Conservation (phyloP, 306 rosid genomes). For the Glycine soja region DNA sequence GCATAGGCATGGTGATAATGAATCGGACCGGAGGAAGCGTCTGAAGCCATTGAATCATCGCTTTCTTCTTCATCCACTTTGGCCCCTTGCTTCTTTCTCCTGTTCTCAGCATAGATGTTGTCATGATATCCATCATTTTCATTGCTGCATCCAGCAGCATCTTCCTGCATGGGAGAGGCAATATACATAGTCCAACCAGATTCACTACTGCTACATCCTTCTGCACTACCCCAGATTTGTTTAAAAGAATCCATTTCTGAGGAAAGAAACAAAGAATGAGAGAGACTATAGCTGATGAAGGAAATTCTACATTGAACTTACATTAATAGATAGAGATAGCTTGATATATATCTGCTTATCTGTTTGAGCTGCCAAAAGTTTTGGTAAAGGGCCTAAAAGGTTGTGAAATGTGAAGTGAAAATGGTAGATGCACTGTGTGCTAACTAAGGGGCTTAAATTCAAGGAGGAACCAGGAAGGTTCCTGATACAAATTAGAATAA, state of each 20-base stretch:
- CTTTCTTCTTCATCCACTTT: slow-evolving; percentile 62
- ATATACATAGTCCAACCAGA: slow-evolving; percentile 92
- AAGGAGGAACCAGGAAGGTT: slow-evolving; percentile 57
- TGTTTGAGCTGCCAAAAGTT: slow-evolving; percentile 43
- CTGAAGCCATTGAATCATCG: slow-evolving; percentile 91
- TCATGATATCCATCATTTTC: slow-evolving; percentile 42
- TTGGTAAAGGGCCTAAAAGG: slow-evolving; percentile 41
- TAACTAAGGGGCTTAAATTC: slow-evolving; percentile 41
- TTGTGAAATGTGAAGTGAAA: slow-evolving; percentile 36
- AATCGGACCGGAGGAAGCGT: slow-evolving; percentile 81
- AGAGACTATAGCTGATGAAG: slow-evolving; percentile 39
- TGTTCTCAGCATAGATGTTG: slow-evolving; percentile 26
- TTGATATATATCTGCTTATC: slow-evolving; percentile 32
- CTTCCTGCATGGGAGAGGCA: slow-evolving; percentile 73
- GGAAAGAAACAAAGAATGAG: slow-evolving; percentile 37
- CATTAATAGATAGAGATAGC: slow-evolving; percentile 37
- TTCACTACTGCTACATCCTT: slow-evolving; percentile 86
- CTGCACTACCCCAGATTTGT: slow-evolving; percentile 57
- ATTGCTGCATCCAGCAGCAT: slow-evolving; percentile 59
- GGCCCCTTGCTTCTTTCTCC: slow-evolving; percentile 48
- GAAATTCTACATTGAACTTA: slow-evolving; percentile 45
- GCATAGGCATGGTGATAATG: slow-evolving; percentile 39
- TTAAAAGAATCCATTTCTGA: slow-evolving; percentile 53
- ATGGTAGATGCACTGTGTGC: slow-evolving; percentile 47
- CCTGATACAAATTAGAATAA: slow-evolving; percentile 43